phyloP scores from a whole-genome alignment of 1,284 basidiomycete species.

The Pterula multifida region DNA sequence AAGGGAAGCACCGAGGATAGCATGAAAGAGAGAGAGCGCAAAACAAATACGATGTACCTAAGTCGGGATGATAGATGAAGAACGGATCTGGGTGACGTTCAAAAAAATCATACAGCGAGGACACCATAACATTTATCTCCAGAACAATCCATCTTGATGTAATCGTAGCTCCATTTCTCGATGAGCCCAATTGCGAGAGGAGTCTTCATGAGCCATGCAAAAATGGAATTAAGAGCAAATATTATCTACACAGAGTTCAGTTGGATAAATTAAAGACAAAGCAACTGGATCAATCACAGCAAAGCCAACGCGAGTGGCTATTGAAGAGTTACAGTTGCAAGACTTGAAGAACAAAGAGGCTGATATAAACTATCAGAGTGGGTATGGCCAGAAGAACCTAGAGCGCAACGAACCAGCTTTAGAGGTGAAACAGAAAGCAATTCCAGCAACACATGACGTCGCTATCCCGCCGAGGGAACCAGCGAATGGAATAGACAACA shows the following conservation, averaged over 20 bases:
- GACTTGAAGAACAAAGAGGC: conserved; percentile 98
- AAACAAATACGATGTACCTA: conserved; percentile 97
- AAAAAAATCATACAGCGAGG: conserved; percentile 60
- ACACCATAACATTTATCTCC: conserved; percentile 94
- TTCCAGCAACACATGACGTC: conserved; percentile 69
- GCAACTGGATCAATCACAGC: conserved; percentile 47
- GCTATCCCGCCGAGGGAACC: conserved; percentile 50
- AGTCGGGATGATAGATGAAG: background rate
- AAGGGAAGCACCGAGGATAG: conserved; percentile 68
- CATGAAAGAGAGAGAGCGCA: conserved; percentile 84
- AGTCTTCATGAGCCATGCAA: conserved; percentile 95
- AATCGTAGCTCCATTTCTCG: conserved; percentile 90
- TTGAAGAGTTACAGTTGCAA: conserved; percentile 98
- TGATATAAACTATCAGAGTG: conserved; percentile 17
- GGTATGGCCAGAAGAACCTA: conserved; percentile 1
- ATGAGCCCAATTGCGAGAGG: conserved; percentile 81
- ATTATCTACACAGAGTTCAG: conserved; percentile 53
- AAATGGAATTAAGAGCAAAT: conserved; percentile 90
- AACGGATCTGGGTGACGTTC: background rate
- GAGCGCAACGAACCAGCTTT: conserved; percentile 51
- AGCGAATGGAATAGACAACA: background rate
- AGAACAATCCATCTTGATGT: conserved; percentile 95
- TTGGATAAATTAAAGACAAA: background rate
- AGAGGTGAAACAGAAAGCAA: conserved; percentile 75
- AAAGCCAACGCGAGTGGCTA: conserved; percentile 95